phyloP scores from a whole-genome alignment of 2,329 filamentous ascomycete species.

The Alternaria triticimaculans region DNA sequence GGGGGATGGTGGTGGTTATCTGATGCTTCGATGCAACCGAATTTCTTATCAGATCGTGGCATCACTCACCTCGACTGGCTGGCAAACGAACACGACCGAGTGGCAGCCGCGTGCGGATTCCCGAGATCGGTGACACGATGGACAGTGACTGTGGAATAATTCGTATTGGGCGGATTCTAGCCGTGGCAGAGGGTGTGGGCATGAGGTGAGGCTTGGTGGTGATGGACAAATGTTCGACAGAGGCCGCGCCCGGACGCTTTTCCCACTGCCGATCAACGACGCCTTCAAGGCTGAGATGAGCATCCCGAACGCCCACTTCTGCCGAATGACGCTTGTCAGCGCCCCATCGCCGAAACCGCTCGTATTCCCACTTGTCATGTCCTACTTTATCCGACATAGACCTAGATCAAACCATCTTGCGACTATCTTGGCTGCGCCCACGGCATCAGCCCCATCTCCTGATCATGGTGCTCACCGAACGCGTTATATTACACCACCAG shows the following conservation, averaged over 20 bases:
- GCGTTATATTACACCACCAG: neutral
- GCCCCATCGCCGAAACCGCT: slow-evolving; percentile 9
- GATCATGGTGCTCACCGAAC: neutral
- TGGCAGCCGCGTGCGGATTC: slow-evolving; percentile 16
- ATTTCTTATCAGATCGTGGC: slow-evolving; percentile 41
- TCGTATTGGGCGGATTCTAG: slow-evolving; percentile 1
- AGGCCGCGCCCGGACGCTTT: slow-evolving; percentile 9
- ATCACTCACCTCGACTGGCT: slow-evolving; percentile 23
- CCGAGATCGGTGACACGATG: slow-evolving; percentile 18
- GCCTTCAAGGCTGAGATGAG: slow-evolving; percentile 17
- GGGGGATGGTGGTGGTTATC: slow-evolving; percentile 9
- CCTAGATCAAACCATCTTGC: neutral
- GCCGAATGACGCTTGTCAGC: slow-evolving; percentile 9
- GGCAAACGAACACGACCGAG: slow-evolving; percentile 22
- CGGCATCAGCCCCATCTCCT: neutral
- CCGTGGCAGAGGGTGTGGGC: slow-evolving; percentile 5
- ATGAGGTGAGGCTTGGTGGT: slow-evolving; percentile 20
- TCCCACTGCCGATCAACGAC: slow-evolving; percentile 13
- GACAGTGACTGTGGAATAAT: neutral
- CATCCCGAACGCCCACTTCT: slow-evolving; percentile 10
- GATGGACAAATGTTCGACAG: slow-evolving; percentile 13
- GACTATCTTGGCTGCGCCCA: neutral
- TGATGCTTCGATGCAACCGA: slow-evolving; percentile 18
- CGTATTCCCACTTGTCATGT: neutral
- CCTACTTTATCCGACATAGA: slow-evolving; percentile 15